Evolutionary conservation across 1,284 basidiomycete species (phyloP).

Genomic region (Porodaedalea pini): DNA sequence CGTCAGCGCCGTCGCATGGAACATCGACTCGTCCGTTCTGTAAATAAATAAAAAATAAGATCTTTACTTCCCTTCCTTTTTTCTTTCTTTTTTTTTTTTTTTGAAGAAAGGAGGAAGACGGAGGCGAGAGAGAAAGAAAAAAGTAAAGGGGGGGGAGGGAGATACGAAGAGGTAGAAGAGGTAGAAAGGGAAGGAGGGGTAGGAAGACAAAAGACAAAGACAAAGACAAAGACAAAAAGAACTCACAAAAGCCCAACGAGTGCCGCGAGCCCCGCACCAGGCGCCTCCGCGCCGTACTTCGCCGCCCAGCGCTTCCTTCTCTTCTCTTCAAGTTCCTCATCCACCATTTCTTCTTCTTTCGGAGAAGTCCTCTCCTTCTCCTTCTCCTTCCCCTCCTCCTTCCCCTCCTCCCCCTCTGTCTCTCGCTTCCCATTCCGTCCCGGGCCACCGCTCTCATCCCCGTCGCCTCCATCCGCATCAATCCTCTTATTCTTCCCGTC

Average conservation of each 20-base stretch:
- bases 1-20: constrained; percentile 31
- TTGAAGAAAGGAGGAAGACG: too few relatives aligned
- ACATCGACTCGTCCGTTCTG: constrained; percentile 26
- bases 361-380: too few relatives aligned
- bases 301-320: background rate
- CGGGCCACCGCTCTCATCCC: too few relatives aligned
- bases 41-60: background rate
- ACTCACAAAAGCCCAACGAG: constrained; percentile 13
- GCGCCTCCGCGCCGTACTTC: constrained; percentile 10
- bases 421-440: background rate
- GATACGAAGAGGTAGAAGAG: too few relatives aligned
- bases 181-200: too few relatives aligned
- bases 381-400: background rate
- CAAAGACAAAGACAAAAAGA: background rate
- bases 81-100: too few relatives aligned
- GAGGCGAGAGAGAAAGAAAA: too few relatives aligned
- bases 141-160: too few relatives aligned
- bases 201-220: background rate
- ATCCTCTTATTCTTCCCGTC: too few relatives aligned
- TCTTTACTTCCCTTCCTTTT: too few relatives aligned
- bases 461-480: too few relatives aligned
- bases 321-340: background rate
- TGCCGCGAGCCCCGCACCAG: constrained; percentile 14
- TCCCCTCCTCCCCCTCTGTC: background rate
- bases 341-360: too few relatives aligned